These are phyloP conservation scores for Wickerhamiella occidentalis DNA, from an alignment of 805 yeast genomes.

Conservation along the genomic window DNA sequence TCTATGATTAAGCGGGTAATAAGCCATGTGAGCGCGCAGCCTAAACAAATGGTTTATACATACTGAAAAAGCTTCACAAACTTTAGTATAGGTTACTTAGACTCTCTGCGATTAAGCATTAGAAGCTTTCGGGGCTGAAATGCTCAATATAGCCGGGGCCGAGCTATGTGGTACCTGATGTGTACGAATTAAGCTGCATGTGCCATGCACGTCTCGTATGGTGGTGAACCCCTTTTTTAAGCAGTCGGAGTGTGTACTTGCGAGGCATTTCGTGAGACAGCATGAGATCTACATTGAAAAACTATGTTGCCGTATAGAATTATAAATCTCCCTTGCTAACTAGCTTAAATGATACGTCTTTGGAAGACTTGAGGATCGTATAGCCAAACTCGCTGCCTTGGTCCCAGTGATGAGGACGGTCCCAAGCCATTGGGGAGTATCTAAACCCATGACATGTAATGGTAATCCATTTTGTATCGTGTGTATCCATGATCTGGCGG, in stretches of 20 bases:
- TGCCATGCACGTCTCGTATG: constrained; percentile 2
- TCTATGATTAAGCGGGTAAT: neutral
- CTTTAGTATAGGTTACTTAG: too few species aligned
- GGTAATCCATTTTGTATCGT: neutral
- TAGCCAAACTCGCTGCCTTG: constrained; percentile 4
- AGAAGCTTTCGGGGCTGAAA: too few species aligned
- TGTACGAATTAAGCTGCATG: neutral
- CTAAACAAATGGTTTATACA: neutral
- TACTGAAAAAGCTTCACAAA: neutral
- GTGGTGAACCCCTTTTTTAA: neutral
- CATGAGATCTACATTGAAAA: neutral
- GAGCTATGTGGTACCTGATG: neutral
- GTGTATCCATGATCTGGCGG: neutral
- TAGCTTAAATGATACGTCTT: neutral
- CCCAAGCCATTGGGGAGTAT: constrained; percentile 6
- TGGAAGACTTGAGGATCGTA: neutral
- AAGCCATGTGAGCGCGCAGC: neutral
- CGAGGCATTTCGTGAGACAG: neutral
- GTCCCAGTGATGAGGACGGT: neutral
- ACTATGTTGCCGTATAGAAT: neutral
- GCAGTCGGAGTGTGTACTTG: neutral
- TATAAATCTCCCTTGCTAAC: constrained; percentile 1
- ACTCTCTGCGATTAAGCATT: too few species aligned
- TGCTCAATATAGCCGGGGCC: too few species aligned
- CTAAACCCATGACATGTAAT: neutral